Conservation (phyloP, 1,284 basidiomycete genomes). For the Malassezia yamatoensis region DNA sequence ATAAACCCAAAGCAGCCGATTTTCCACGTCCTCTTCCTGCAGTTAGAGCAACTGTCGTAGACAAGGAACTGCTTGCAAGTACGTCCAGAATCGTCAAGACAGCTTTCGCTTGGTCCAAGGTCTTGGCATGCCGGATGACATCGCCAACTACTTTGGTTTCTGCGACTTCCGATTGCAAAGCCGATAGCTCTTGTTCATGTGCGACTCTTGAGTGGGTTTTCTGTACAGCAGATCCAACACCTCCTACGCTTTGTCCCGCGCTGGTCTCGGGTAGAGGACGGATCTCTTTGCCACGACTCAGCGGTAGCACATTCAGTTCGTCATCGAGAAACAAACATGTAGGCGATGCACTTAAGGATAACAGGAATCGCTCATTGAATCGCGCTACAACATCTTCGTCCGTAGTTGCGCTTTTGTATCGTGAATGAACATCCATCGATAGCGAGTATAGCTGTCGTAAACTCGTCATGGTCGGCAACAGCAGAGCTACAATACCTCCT, state of each 20-base stretch:
- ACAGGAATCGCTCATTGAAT: conserved; percentile 87
- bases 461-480: conserved; percentile 91
- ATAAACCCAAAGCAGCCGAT: conserved; percentile 85
- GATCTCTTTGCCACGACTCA: conserved; percentile 93
- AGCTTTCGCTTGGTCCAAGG: conserved; percentile 63
- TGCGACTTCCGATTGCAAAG: conserved; percentile 67
- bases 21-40: conserved; percentile 92
- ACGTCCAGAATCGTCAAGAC: conserved; percentile 44
- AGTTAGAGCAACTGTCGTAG: conserved; percentile 87
- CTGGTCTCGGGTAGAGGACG: conserved; percentile 57
- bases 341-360: conserved; percentile 61
- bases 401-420: conserved; percentile 74
- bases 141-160: conserved; percentile 82
- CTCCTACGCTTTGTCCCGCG: conserved; percentile 30
- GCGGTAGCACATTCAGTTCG: conserved; percentile 91
- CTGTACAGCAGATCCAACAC: conserved; percentile 39
- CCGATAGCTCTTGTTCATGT: conserved; percentile 59
- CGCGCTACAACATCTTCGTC: conserved; percentile 81
- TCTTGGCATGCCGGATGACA: conserved; percentile 81
- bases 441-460: conserved; percentile 87
- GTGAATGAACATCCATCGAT: conserved; percentile 66
- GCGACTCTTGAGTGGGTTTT: conserved; percentile 55
- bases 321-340: conserved; percentile 93
- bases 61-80: conserved; percentile 54
- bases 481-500: conserved; percentile 79